phyloP scores from a whole-genome alignment of 2,329 filamentous ascomycete species.

The Endoconidiophora polonica region DNA sequence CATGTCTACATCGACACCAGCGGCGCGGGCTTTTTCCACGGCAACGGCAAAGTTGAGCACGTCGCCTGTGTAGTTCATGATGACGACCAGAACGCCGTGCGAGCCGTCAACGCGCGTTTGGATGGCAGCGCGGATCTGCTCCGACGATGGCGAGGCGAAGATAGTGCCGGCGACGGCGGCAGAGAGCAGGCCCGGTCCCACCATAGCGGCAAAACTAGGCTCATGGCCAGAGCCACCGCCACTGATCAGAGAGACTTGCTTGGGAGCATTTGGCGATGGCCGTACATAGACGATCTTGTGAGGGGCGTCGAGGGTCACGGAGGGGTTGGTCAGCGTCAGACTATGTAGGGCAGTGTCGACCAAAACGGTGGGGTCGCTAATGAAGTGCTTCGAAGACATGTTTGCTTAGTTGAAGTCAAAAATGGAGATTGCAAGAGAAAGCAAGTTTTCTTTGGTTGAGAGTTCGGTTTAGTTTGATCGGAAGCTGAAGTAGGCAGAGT shows the following conservation, averaged over 20 bases:
- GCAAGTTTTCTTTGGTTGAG: too few relatives aligned
- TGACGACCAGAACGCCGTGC: constrained; percentile 69
- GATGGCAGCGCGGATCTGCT: constrained; percentile 67
- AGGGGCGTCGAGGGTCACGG: constrained; percentile 55
- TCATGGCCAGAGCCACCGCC: constrained; percentile 86
- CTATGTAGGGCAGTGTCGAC: constrained; percentile 62
- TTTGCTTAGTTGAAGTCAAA: constrained; percentile 10
- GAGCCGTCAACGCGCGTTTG: constrained; percentile 52
- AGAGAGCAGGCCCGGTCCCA: constrained; percentile 63
- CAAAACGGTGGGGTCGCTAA: constrained; percentile 65
- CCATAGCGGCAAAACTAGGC: constrained; percentile 72
- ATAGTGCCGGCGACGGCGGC: constrained; percentile 77
- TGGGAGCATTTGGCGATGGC: constrained; percentile 33
- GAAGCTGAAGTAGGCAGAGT: too few relatives aligned
- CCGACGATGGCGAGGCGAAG: constrained; percentile 64
- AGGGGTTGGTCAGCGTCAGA: constrained; percentile 70
- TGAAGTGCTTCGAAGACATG: constrained; percentile 64
- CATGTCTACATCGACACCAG: constrained; percentile 67
- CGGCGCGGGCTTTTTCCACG: constrained; percentile 76
- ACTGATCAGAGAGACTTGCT: constrained; percentile 66
- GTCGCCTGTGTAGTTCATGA: constrained; percentile 90
- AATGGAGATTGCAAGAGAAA: too few relatives aligned
- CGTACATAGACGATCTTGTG: constrained; percentile 77
- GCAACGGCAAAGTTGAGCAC: constrained; percentile 88
- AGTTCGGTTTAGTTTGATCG: too few relatives aligned